phyloP scores from a whole-genome alignment of 2,329 filamentous ascomycete species.

The Phoma sp. region DNA sequence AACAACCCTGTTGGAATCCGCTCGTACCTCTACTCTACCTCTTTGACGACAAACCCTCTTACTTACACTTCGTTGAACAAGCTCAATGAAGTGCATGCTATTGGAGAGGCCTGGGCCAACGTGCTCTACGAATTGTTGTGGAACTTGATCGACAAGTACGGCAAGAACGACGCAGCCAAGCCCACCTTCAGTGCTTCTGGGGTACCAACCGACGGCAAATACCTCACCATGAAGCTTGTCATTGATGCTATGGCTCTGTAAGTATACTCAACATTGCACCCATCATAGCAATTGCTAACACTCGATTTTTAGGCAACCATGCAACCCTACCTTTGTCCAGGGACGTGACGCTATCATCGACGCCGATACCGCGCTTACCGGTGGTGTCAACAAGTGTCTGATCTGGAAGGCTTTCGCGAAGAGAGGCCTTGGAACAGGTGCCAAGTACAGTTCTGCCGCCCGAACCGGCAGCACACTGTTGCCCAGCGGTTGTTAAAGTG shows the following conservation, averaged over 20 bases:
- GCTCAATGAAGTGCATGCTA: conserved; percentile 50
- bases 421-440: conserved; percentile 57
- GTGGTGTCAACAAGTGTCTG: conserved; percentile 58
- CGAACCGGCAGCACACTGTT: no score
- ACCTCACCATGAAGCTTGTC: conserved; percentile 60
- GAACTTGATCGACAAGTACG: conserved; percentile 64
- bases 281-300: no score
- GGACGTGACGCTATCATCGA: conserved; percentile 64
- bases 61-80: conserved; percentile 56
- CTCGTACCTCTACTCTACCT: conserved; percentile 60
- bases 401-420: conserved; percentile 65
- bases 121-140: conserved; percentile 64
- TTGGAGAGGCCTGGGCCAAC: conserved; percentile 61
- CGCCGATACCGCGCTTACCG: conserved; percentile 60
- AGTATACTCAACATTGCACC: no score
- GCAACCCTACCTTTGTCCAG: conserved; percentile 61
- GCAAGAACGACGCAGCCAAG: conserved; percentile 54
- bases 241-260: conserved; percentile 58
- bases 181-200: conserved; percentile 54
- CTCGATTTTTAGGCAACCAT: conserved; percentile 53
- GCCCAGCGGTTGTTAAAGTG: no score
- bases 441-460: conserved; percentile 20
- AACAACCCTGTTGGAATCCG: conserved; percentile 57
- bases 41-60: conserved; percentile 57
- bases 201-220: conserved; percentile 61